Evolutionary conservation across 2,329 filamentous ascomycete species (phyloP), one percentile per base, ranked within the genome.

Genomic region (Ophiostoma populinum): DNA sequence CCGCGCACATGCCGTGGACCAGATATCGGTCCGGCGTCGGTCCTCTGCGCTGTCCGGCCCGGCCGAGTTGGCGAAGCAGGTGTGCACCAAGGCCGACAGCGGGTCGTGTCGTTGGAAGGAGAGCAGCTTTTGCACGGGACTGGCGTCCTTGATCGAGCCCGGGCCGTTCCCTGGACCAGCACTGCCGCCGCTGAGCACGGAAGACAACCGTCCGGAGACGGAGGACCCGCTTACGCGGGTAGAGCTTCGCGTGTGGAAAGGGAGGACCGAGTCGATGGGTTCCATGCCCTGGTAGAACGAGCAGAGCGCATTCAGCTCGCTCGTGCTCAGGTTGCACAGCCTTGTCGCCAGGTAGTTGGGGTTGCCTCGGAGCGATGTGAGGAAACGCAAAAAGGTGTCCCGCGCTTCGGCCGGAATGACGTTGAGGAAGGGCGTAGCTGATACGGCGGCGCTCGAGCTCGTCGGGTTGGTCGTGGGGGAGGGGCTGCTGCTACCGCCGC

Each of bases 41-140:
- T 90, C 80, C 56, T 93, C 86, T 26, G 73, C 69, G 45, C 80
- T 83, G 55, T 86, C 77, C 32, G 80, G 78, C 19, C 80, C 80
- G 41, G 80, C 71, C 13, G 81, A 86, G 51, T 85, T 82, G 55
- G 82, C 81, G 63, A 92, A 93, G 52, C 82, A 79, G 45, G 83
- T 87, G 57, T 90, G 80, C 42, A 93, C 71, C 44, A 94, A 67
- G 38, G 80, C 76, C 42, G 82, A 85, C 33, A 94, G 62, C 8
- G 85, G 78, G 52, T 92, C 82, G 50, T 86, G 80, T 47, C 86
- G 70, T 56, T 93, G 83, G 52, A 94, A 92, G 34, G 81, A 86
- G 47, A 92, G 63, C 42, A 90, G 70, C 49, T 81, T 75, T 53
- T 92, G 82, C 47, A 92, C 77, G 40, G 81, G 74, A 6, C 33